Base-by-base conservation (phyloP, 1,284 basidiomycete species). In the Ustilago hordei region DNA sequence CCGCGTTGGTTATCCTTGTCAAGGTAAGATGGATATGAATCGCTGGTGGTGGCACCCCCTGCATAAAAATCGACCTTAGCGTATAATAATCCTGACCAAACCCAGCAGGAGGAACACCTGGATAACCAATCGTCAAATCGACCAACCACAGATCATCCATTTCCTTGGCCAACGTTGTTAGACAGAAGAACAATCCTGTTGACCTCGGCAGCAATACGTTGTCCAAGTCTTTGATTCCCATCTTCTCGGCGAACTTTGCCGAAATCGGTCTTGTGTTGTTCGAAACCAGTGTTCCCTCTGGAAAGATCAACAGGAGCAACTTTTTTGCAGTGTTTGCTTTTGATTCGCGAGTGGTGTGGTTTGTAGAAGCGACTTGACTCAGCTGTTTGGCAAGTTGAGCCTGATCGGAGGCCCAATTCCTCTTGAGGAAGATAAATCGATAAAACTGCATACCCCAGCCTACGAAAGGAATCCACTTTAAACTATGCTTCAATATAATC, bases 41-140 rank as follows among this genome's bases (percentile, higher is more conserved):
- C 1, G 89, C 88, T 0, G 95, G 96, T 1, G 96, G 95, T 0
- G 95, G 89, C 3, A 94, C 88, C 15, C 93, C 90, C 75, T 92
- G 90, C 78, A 93, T 90, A 87, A 97, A 98, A 69, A 97, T 92
- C 3, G 94, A 95, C 2, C 75, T 91, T 31, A 98, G 87, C 39
- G 94, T 95, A 86, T 94, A 95, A 84, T 92, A 94, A 48, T 89
- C 89, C 86, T 95, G 93, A 0, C 93, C 94, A 81, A 92, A 88
- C 6, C 86, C 85, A 0, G 87, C 87, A 2, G 84, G 84, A 1
- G 88, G 87, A 4, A 88, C 86, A 88, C 95, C 95, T 62, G 95
- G 94, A 86, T 98, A 98, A 19, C 92, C 90, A 73, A 95, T 90
- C 0, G 95, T 97, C 28, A 81, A 75, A 45, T 84, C 81, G n/a